Percentiles rank a stretch among this genome's conserved stretches.
phyloP scores from a whole-genome alignment of 805 yeast species.

The Candida nanaspora region DNA sequence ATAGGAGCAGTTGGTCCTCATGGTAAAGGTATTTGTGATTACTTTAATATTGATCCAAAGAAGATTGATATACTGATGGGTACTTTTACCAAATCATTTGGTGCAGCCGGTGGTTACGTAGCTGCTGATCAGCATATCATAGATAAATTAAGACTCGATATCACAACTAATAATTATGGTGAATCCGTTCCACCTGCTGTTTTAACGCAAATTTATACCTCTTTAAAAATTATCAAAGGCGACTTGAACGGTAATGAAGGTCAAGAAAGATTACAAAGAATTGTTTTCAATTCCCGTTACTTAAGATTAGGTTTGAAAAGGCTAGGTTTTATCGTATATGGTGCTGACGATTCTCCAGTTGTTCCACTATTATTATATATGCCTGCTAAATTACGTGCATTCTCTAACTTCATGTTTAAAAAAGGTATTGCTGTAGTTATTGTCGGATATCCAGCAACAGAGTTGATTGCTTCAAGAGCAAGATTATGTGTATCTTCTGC shows the following conservation, averaged over 20 bases:
- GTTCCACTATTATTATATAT: constrained; percentile 81
- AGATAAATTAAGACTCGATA: constrained; percentile 65
- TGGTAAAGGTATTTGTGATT: constrained; percentile 95
- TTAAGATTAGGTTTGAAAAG: constrained; percentile 84
- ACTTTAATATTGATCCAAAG: constrained; percentile 71
- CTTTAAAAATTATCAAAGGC: constrained; percentile 74
- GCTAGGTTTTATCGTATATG: constrained; percentile 89
- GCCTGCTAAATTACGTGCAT: constrained; percentile 93
- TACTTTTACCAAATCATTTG: constrained; percentile 93
- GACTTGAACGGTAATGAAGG: constrained; percentile 91
- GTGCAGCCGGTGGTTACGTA: constrained; percentile 97
- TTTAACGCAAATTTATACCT: constrained; percentile 75
- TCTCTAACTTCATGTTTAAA: constrained; percentile 73
- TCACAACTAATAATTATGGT: constrained; percentile 67
- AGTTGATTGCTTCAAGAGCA: constrained; percentile 80
- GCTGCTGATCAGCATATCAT: constrained; percentile 69
- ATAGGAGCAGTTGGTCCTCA: constrained; percentile 96
- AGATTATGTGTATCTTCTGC: constrained; percentile 91
- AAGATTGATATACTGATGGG: constrained; percentile 92
- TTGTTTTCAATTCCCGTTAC: constrained; percentile 94
- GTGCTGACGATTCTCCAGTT: constrained; percentile 95
- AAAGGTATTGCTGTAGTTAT: constrained; percentile 88
- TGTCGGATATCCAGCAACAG: constrained; percentile 98
- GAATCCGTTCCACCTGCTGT: constrained; percentile 92
- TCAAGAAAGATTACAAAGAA: constrained; percentile 78